phyloP scores from a whole-genome alignment of 2,329 filamentous ascomycete genomes.

The Zymoseptoria crescenta region DNA sequence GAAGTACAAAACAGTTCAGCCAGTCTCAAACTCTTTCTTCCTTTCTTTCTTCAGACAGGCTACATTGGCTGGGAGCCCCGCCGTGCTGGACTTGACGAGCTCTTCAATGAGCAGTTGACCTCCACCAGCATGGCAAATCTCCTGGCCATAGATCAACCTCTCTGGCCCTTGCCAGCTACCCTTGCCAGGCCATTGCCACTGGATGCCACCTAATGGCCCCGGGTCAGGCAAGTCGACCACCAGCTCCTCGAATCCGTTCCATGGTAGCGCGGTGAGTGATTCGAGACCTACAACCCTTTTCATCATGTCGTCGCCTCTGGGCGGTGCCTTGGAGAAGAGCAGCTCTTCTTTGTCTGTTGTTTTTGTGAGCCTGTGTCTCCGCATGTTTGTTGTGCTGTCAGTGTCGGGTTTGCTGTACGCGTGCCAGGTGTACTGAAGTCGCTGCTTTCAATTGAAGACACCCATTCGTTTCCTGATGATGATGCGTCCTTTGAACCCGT shows the following conservation, averaged over 20 bases:
- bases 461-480: no score
- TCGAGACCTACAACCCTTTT: background rate
- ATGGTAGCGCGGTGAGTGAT: background rate
- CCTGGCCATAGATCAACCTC: background rate
- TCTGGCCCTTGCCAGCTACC: background rate
- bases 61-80: background rate
- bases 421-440: no score
- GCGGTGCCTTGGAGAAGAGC: background rate
- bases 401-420: background rate
- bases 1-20: background rate
- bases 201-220: background rate
- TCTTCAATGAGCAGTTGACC: background rate
- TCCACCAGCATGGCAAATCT: background rate
- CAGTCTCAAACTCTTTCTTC: background rate
- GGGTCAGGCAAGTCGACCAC: background rate
- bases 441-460: no score
- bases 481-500: no score
- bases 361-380: background rate
- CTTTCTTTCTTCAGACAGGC: background rate
- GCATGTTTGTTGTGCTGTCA: background rate
- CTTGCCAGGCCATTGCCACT: background rate
- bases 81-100: background rate
- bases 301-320: background rate
- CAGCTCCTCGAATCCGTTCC: background rate
- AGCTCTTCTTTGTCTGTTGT: background rate